Conservation (phyloP, 768 basidiomycete genomes). For the Russula virescens region DNA sequence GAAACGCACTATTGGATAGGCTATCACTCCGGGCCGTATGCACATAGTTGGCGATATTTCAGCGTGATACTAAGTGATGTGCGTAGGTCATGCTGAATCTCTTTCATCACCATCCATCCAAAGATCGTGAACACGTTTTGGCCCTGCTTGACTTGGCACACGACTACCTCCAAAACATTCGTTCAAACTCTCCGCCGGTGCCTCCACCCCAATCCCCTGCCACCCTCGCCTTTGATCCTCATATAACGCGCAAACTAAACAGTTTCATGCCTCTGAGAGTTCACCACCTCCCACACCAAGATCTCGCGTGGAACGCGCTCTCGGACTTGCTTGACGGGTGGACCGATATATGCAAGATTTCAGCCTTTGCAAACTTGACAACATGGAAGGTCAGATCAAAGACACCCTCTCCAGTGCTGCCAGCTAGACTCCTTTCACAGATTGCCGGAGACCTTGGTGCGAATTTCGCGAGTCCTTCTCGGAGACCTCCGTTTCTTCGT, state of each 20-base stretch:
- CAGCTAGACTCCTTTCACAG: constrained; percentile 28
- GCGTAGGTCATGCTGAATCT: constrained; percentile 47
- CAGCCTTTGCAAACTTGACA: constrained; percentile 38
- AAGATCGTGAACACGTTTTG: constrained; percentile 35
- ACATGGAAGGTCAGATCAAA: constrained; percentile 55
- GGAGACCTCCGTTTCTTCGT: constrained; percentile 51
- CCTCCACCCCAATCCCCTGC: constrained; percentile 44
- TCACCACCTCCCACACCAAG: constrained; percentile 44
- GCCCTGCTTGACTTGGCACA: constrained; percentile 38
- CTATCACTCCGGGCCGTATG: constrained; percentile 22
- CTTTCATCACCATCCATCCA: constrained; percentile 39
- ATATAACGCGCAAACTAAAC: constrained; percentile 58
- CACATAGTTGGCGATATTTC: not conserved
- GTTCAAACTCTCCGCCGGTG: constrained; percentile 33
- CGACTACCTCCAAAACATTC: constrained; percentile 38
- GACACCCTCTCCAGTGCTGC: not conserved
- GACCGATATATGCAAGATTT: constrained; percentile 46
- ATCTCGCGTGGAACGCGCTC: constrained; percentile 48
- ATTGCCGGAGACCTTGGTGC: constrained; percentile 45
- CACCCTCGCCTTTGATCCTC: constrained; percentile 55
- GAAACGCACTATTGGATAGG: constrained; percentile 16
- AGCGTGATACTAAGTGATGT: not conserved
- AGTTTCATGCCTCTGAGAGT: constrained; percentile 66
- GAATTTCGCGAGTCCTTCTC: constrained; percentile 40
- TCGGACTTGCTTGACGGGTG: constrained; percentile 48